phyloP scores from a whole-genome alignment of 345 rosid species.

The Firmiana major region DNA sequence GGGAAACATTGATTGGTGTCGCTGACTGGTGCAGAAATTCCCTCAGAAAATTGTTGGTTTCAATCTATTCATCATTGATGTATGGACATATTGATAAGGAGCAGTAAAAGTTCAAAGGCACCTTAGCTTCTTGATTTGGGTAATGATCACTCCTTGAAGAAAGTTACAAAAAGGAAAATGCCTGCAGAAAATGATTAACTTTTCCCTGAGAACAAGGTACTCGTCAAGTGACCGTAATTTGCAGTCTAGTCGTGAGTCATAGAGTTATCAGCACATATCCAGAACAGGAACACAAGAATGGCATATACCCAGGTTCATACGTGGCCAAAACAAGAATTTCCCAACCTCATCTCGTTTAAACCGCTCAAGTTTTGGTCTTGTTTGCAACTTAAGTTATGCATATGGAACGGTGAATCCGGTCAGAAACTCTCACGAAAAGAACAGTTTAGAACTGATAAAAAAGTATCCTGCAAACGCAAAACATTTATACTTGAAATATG shows the following conservation, averaged over 20 bases:
- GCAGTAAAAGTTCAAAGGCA: neutral
- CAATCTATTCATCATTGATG: conserved; percentile 12
- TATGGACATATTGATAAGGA: neutral
- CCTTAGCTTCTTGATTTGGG: conserved; percentile 10
- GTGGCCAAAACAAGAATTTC: neutral
- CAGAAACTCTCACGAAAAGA: neutral
- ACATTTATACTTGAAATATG: neutral
- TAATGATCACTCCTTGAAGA: conserved; percentile 4
- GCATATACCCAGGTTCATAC: neutral
- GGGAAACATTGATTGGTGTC: conserved; percentile 21
- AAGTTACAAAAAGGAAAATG: neutral
- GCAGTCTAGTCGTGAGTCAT: conserved; percentile 1
- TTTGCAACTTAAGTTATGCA: neutral
- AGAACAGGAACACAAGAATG: neutral
- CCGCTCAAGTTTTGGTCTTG: neutral
- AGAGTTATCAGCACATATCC: neutral
- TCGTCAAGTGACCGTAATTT: neutral
- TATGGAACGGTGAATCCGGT: neutral
- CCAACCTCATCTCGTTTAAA: neutral
- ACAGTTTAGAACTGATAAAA: neutral
- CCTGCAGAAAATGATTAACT: conserved; percentile 4
- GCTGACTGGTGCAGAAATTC: conserved; percentile 12
- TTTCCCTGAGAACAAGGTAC: conserved; percentile 1
- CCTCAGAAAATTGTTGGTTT: neutral
- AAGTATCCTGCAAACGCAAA: neutral